Percentiles rank a stretch among this genome's conserved stretches.
Conservation (phyloP, 169 alveolate genomes). For the Plasmodium adleri region DNA sequence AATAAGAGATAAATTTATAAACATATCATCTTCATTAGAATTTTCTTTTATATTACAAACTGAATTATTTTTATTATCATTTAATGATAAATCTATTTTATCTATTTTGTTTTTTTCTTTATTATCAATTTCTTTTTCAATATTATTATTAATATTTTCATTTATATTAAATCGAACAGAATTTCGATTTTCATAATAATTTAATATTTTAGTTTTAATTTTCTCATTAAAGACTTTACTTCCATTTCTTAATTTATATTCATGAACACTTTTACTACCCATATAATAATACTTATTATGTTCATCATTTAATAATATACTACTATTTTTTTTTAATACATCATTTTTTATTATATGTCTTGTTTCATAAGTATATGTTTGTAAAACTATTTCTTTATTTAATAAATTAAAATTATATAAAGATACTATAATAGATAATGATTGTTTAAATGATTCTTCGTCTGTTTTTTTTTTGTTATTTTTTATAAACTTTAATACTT, state of each 20-base stretch:
- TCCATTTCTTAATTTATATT: neutral
- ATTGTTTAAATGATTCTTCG: conserved; percentile 21
- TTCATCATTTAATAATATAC: neutral
- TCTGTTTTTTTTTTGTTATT: neutral
- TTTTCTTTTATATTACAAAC: neutral
- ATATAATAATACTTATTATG: neutral
- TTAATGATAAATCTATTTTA: too few relatives aligned
- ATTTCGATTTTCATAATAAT: conserved; percentile 43
- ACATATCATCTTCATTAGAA: conserved; percentile 14
- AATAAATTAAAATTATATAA: conserved; percentile 68
- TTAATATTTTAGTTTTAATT: conserved; percentile 24
- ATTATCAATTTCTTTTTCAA: neutral
- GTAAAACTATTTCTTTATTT: conserved; percentile 62
- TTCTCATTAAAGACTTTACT: neutral
- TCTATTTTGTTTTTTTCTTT: neutral
- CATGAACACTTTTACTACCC: neutral
- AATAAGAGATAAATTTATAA: conserved; percentile 43
- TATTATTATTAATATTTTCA: neutral
- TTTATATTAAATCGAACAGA: conserved; percentile 1
- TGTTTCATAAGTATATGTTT: conserved; percentile 22
- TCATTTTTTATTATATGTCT: neutral
- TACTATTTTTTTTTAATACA: neutral
- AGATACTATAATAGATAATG: conserved; percentile 43
- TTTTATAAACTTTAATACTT: conserved; percentile 41
- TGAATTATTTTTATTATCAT: too few relatives aligned